phyloP scores from a whole-genome alignment of 1,284 basidiomycete species.

The Ustilago curta region DNA sequence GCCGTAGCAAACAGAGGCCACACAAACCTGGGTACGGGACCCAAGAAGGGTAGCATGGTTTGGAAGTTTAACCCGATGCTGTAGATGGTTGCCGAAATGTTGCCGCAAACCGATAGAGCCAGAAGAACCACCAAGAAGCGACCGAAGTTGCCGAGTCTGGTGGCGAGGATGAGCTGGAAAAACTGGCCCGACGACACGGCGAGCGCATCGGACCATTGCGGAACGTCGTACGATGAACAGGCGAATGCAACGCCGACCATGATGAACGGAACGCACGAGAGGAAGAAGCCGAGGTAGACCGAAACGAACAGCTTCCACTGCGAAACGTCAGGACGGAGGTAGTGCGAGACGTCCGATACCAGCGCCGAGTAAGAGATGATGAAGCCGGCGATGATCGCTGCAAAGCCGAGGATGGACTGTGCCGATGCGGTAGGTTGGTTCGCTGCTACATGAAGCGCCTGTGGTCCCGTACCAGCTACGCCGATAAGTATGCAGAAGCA shows the following conservation, averaged over 20 bases:
- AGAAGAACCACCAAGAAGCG: constrained; percentile 87
- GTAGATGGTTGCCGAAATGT: constrained; percentile 81
- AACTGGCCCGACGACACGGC: constrained; percentile 75
- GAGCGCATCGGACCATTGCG: constrained; percentile 71
- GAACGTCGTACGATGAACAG: constrained; percentile 74
- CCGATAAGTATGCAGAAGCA: constrained; percentile 75
- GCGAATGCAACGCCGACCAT: constrained; percentile 74
- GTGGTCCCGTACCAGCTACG: constrained; percentile 74
- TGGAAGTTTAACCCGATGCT: constrained; percentile 60
- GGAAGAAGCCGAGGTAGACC: constrained; percentile 75
- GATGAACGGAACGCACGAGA: constrained; percentile 74
- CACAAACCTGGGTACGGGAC: constrained; percentile 81
- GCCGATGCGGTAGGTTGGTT: constrained; percentile 72
- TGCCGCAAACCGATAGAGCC: constrained; percentile 79
- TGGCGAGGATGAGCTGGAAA: constrained; percentile 79
- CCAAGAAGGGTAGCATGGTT: constrained; percentile 80
- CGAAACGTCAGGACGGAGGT: constrained; percentile 71
- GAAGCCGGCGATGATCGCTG: constrained; percentile 75
- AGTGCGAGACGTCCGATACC: constrained; percentile 68
- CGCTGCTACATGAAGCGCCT: constrained; percentile 72
- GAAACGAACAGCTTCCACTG: constrained; percentile 73
- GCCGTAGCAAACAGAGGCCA: constrained; percentile 85
- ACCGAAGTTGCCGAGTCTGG: constrained; percentile 77
- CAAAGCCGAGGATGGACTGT: constrained; percentile 73
- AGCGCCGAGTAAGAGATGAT: constrained; percentile 72